Evolutionary conservation across 805 yeast genomes (phyloP).

Genomic region (Candida sphagnicola): DNA sequence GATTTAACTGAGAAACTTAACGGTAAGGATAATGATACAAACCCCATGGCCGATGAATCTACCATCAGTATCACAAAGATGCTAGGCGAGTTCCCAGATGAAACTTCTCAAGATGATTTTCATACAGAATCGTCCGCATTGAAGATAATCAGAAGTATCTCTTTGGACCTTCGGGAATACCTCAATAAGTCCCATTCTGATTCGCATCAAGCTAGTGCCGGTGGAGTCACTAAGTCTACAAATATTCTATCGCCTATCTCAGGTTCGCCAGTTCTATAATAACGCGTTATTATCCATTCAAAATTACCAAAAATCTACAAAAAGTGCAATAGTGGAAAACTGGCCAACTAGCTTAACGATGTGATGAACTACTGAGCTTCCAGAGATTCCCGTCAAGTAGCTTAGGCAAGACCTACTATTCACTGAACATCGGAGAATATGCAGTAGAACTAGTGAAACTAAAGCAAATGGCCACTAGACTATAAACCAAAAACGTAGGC

Average conservation of each 20-base stretch:
- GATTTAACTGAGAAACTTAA: constrained; percentile 10
- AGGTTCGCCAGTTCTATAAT: background rate
- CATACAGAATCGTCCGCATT: background rate
- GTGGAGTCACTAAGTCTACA: background rate
- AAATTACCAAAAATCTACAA: too few species aligned
- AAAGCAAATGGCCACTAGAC: too few species aligned
- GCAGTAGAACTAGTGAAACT: too few species aligned
- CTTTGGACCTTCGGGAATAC: background rate
- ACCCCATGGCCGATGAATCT: constrained; percentile 2
- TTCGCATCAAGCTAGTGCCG: too few species aligned
- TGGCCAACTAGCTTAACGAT: too few species aligned
- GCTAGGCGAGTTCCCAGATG: constrained; percentile 2
- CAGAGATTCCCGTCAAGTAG: too few species aligned
- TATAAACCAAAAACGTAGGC: too few species aligned
- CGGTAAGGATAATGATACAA: constrained; percentile 4
- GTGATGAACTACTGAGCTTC: too few species aligned
- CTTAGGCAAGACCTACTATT: too few species aligned
- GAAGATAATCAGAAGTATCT: background rate
- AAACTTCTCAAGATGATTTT: background rate
- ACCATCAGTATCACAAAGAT: constrained; percentile 11
- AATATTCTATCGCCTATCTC: background rate
- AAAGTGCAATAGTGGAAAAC: too few species aligned
- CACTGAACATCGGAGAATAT: too few species aligned
- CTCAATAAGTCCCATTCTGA: background rate
- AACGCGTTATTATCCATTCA: too few species aligned